Evolutionary conservation across 2,329 filamentous ascomycete genomes (phyloP).

Genomic region (Microsporum audouinii): DNA sequence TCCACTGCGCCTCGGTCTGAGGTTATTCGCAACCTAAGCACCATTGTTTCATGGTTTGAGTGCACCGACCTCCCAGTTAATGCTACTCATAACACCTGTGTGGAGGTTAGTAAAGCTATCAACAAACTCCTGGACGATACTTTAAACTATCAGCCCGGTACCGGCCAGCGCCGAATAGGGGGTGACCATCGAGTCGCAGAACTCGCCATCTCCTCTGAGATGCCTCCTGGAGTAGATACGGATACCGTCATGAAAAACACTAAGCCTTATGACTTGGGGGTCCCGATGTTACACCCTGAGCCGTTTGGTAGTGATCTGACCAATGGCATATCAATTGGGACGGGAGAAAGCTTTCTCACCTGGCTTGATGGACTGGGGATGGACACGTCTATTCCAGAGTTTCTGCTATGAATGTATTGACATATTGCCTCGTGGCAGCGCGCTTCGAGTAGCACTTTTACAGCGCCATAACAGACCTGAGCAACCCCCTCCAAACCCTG

Average conservation of each 20-base stretch:
- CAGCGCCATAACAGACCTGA: neutral
- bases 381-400: conserved; percentile 11
- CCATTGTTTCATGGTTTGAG: conserved; percentile 18
- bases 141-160: conserved; percentile 24
- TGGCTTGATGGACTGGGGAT: conserved; percentile 13
- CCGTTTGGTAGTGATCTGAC: neutral
- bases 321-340: conserved; percentile 3
- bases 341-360: conserved; percentile 12
- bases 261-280: neutral
- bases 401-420: conserved; percentile 7
- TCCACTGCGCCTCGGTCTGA: conserved; percentile 16
- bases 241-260: neutral
- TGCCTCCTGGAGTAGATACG: neutral
- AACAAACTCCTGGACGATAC: conserved; percentile 17
- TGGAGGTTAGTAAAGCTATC: conserved; percentile 17
- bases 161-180: conserved; percentile 8
- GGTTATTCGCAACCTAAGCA: conserved; percentile 18
- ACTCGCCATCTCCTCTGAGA: neutral
- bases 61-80: conserved; percentile 6
- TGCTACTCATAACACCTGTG: conserved; percentile 9
- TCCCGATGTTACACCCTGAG: neutral
- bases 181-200: neutral
- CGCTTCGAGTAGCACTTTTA: neutral
- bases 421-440: neutral
- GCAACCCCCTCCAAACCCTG: neutral